These are phyloP conservation scores for Triticum monococcum DNA, from an alignment of 176 grass and related monocot genomes.

Conservation along the genomic window DNA sequence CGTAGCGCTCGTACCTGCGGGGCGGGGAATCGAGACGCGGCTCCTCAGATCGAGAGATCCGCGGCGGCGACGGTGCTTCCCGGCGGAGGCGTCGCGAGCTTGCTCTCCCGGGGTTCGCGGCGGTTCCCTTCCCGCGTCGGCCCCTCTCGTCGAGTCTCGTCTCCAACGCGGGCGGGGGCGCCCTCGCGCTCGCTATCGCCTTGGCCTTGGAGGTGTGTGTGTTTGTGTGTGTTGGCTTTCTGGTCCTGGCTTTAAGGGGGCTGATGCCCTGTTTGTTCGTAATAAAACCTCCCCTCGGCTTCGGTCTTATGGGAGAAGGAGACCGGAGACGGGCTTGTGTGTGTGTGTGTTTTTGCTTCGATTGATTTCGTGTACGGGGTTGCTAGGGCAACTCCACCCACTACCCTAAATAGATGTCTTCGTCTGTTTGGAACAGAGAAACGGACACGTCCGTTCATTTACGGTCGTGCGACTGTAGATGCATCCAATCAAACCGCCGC, in stretches of 20 bases:
- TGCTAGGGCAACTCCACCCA: too few species aligned
- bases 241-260: slow-evolving; percentile 5
- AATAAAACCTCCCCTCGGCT: slow-evolving; percentile 47
- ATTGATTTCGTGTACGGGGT: too few species aligned
- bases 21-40: slow-evolving; percentile 39
- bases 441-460: fast-evolving
- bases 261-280: slow-evolving; percentile 33
- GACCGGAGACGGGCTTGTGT: neutral
- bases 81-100: neutral
- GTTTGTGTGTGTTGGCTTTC: neutral
- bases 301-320: slow-evolving; percentile 37
- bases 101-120: neutral
- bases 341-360: neutral
- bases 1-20: slow-evolving; percentile 14
- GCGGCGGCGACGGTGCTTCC: slow-evolving; percentile 17
- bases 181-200: slow-evolving; percentile 35
- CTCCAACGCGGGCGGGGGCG: slow-evolving; percentile 14
- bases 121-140: neutral
- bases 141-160: neutral
- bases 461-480: too few species aligned
- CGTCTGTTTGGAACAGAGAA: too few species aligned
- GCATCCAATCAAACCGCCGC: too few species aligned
- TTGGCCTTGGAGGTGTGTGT: slow-evolving; percentile 4
- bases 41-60: slow-evolving; percentile 81
- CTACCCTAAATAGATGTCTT: too few species aligned